Conservation (phyloP, 257 asterid genomes). For the Solanum paucissectum region DNA sequence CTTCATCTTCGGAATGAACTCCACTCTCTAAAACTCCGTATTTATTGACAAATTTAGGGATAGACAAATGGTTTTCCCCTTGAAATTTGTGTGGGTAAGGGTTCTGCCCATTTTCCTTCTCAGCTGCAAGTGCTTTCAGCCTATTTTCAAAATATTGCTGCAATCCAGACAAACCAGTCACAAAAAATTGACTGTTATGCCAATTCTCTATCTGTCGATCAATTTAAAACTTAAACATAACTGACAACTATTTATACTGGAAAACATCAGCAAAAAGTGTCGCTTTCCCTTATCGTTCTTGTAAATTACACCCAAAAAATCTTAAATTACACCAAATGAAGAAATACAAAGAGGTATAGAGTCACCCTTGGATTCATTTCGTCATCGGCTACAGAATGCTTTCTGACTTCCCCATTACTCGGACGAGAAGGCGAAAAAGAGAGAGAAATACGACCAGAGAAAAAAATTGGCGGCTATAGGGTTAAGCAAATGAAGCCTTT, state of each 20-base stretch:
- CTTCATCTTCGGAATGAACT: slow-evolving; percentile 57
- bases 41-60: slow-evolving; percentile 47
- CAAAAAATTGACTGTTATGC: neutral
- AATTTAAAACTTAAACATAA: neutral
- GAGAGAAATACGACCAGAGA: neutral
- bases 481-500: neutral
- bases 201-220: neutral
- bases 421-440: neutral
- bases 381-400: neutral
- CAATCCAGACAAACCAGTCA: slow-evolving; percentile 1
- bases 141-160: slow-evolving; percentile 82
- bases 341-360: neutral
- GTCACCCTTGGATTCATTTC: neutral
- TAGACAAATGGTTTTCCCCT: slow-evolving; percentile 11
- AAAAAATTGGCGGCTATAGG: neutral
- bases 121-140: slow-evolving; percentile 44
- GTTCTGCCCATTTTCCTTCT: slow-evolving; percentile 50
- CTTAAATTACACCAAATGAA: neutral
- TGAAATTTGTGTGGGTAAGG: slow-evolving; percentile 77
- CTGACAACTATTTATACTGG: neutral
- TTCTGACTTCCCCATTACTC: neutral
- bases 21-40: slow-evolving; percentile 47
- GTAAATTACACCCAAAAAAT: neutral
- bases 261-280: neutral
- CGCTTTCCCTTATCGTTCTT: neutral